Evolutionary conservation across 768 basidiomycete species (phyloP), one percentile per base, ranked within the genome.

Genomic region (Hypholoma fasciculare): DNA sequence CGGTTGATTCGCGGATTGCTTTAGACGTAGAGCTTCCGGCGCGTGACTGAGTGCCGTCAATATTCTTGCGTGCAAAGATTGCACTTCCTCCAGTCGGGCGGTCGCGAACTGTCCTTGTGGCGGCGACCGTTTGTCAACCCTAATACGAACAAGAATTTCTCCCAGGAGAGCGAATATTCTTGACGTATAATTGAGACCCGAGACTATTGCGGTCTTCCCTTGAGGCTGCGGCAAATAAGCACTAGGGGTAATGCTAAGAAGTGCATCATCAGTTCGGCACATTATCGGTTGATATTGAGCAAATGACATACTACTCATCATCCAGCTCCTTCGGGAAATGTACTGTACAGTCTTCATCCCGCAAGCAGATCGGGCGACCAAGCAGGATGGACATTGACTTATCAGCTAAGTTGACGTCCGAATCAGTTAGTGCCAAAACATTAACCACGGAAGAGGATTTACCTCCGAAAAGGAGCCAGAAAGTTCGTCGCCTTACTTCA

Each of bases 401-500:
- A 71, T 96, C 94, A 61, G 92, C 92, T 92, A 40, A 36, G 43
- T 58, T 52, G 55, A 9, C 39, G 16, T 43, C 19, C 50, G 34
- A 30, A 56, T n/a, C 38, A 51, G 54, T 34, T 37, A 64, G 57
- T 49, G 51, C 52, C 43, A 40, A 40, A 54, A 54, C 58, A 46
- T 49, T 6, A 9, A 34, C 30, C 30, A 34, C 30, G 38, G 55
- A 52, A 49, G 58, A 40, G 49, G 23, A 76, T 82, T 50, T 67
- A 90, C 91, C 94, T 69, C 90, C 92, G 67, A 94, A 95, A 38
- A 94, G 81, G 12, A 96, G 76, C 92, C 92, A 96, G 74, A 96
- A 96, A 30, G 85, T 84, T 56, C 94, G 79, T 54, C 94, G 82
- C n/a, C 93, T 78, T 14, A 95, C 83, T 72, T 95, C 91, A 60